Conservation (phyloP, 2,329 filamentous ascomycete species). For the Beauveria sp. region DNA sequence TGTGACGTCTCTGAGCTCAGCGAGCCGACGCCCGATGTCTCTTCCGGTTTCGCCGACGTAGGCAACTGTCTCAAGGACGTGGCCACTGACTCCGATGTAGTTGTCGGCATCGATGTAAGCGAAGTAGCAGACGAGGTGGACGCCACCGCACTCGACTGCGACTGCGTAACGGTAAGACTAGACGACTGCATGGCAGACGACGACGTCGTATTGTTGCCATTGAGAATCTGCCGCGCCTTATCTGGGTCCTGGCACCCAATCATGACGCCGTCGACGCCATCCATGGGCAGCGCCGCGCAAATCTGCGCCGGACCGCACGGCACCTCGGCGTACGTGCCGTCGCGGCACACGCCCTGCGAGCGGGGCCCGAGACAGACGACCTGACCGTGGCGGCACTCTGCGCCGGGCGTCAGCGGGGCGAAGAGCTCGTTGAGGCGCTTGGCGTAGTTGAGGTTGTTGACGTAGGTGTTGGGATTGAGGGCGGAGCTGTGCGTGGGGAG, state of each 20-base stretch:
- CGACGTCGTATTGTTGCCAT: constrained; percentile 12
- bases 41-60: not conserved
- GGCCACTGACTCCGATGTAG: not conserved
- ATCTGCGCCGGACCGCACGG: constrained; percentile 27
- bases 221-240: constrained; percentile 36
- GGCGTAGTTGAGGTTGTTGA: constrained; percentile 38
- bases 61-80: not conserved
- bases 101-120: not conserved
- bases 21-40: not conserved
- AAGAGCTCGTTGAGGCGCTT: constrained; percentile 41
- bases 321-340: constrained; percentile 34
- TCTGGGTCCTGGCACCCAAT: constrained; percentile 39
- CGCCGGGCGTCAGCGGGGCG: constrained; percentile 32
- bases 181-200: not conserved
- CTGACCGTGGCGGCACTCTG: constrained; percentile 34
- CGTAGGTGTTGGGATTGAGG: constrained; percentile 34
- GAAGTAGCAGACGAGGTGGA: not conserved
- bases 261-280: constrained; percentile 36
- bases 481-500: constrained; percentile 30
- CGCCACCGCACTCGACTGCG: not conserved
- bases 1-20: not conserved
- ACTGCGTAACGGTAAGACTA: not conserved
- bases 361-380: not conserved
- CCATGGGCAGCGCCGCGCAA: constrained; percentile 50
- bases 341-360: constrained; percentile 27